phyloP scores from a whole-genome alignment of 176 grass and related monocot genomes.

The Cocos nucifera region DNA sequence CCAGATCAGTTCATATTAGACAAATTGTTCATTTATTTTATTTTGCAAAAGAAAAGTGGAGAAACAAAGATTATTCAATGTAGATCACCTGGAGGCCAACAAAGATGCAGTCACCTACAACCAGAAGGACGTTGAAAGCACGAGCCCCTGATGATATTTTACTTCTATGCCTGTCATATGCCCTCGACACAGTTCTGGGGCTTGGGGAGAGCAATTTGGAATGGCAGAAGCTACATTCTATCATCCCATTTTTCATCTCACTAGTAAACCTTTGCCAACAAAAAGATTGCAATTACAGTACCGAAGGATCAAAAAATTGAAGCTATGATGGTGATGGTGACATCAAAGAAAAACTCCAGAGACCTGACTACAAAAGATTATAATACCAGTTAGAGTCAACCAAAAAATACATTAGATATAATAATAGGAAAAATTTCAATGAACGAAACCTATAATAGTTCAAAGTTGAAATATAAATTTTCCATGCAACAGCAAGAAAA shows the following conservation, averaged over 20 bases:
- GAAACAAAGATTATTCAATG: too few relatives aligned
- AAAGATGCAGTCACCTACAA: too few relatives aligned
- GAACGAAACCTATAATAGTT: too few relatives aligned
- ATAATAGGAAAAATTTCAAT: neutral
- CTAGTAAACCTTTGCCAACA: constrained; percentile 1
- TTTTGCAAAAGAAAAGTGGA: too few relatives aligned
- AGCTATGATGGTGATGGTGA: neutral
- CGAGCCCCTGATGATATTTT: too few relatives aligned
- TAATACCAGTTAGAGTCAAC: neutral
- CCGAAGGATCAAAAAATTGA: constrained; percentile 1
- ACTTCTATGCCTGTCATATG: too few relatives aligned
- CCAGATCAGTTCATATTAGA: too few relatives aligned
- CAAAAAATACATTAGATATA: neutral
- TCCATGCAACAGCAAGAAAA: too few relatives aligned
- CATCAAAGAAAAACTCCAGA: neutral
- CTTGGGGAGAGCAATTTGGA: constrained; percentile 4
- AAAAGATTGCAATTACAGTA: constrained; percentile 4
- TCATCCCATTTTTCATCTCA: constrained; percentile 9
- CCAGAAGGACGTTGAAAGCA: too few relatives aligned
- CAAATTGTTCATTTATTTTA: too few relatives aligned
- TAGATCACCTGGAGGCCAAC: too few relatives aligned
- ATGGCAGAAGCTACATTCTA: constrained; percentile 5
- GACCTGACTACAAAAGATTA: neutral
- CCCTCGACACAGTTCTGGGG: constrained; percentile 9
- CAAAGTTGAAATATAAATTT: too few relatives aligned